Evolutionary conservation across 208 protist species (phyloP), one percentile per base, ranked within the genome.

Genomic region (Leishmania tarentolae): DNA sequence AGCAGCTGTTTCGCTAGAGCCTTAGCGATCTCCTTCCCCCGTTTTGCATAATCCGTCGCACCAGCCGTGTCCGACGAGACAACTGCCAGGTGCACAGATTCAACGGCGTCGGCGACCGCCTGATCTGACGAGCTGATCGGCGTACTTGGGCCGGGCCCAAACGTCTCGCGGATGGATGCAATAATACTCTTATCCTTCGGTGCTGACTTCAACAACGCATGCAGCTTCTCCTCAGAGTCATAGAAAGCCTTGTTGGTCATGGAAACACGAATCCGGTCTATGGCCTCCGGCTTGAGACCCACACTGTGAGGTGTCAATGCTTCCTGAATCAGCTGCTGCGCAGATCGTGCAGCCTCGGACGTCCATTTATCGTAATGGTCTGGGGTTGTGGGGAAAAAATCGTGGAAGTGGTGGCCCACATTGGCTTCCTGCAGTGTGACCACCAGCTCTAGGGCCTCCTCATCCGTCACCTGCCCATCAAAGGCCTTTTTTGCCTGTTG

Each of bases 351-450:
- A 24, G 46, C 76, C 56, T 87, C 78, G 11, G 94, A 95, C 37
- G 59, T 68, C 90, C 91, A 95, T 59, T 92, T 77, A 72, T 89
- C 87, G 78, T 96, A 96, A 66, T 94, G 86, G 44, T 73, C 76
- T n/a, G 79, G 53, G 35, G 75, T 80, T 65, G 59, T 66, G 37
- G 91, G 91, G 76, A 97, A 96, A 81, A 89, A 96, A 52, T 97
- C 89, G 77, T 93, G 88, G 84, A 96, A 96, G 81, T 96, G 93
- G 78, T 94, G 91, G 59, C 86, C 89, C 57, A 92, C 84, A 47
- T 94, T 87, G 31, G 91, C 92, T 63, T 87, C 83, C 13, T 95
- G 86, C 76, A 98, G 74, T 40, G 88, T 79, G 47, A 91, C 82
- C 11, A 90, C 89, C n/a, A 98, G 59, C 86, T 96, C 90, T 57